Evolutionary conservation across 306 rosid species (phyloP).

Genomic region (cucumber (Cucumis sativus)): Cucumber_9930_V3 NC_026655.2:311001-311500

Average conservation of each 20-base stretch:
- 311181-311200: constrained; percentile 66
- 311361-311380: constrained; percentile 78
- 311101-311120: constrained; percentile 24
- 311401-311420: constrained; percentile 61
- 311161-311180: constrained; percentile 75
- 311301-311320: constrained; percentile 83
- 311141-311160: constrained; percentile 88
- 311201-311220: constrained; percentile 92
- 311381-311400: constrained; percentile 76
- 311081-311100: neutral
- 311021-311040: constrained; percentile 25
- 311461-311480: constrained; percentile 86
- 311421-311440: constrained; percentile 87
- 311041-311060: constrained; percentile 13
- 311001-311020: constrained; percentile 14
- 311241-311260: constrained; percentile 51
- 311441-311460: constrained; percentile 87
- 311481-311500: constrained; percentile 78
- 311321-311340: constrained; percentile 75
- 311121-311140: constrained; percentile 35
- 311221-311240: constrained; percentile 96
- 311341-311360: constrained; percentile 90
- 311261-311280: constrained; percentile 85
- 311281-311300: constrained; percentile 82
- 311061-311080: neutral